Base-by-base conservation (phyloP, 805 yeast species). In the Clavispora phyllophila region DNA sequence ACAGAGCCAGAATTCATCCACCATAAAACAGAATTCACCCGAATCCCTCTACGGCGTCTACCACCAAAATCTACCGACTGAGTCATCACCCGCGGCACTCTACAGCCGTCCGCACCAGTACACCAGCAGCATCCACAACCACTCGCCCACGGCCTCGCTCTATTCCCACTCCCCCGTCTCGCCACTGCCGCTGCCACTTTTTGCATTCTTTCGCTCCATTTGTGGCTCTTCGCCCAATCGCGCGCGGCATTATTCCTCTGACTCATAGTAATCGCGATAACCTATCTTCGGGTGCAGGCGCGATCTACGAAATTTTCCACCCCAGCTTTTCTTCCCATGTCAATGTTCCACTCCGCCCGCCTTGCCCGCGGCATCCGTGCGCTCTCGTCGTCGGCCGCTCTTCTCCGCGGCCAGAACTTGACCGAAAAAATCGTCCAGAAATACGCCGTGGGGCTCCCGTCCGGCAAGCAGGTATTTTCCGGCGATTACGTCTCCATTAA, bases 381-480 rank as follows among this genome's bases (percentile, higher is more conserved):
- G 39, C 29, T 53, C 49, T 24, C 54, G 53, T 9, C 63, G 31
- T 41, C 55, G 6, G 45, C 49, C 15, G 31, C 38, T 15, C 45
- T 42, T 18, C 42, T 36, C 19, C 49, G 70, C 34, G 82, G 82
- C 17, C 99, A 93, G 66, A 93, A 90, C 57, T 65, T 91, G 55
- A 90, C 97, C 19, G 99, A 93, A 68, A 93, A 93, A 67, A 88
- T 95, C 46, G 96, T 89, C 9, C 99, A 93, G 62, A 79, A 78
- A 56, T 91, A 87, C 61, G 95, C 98, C 3, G 95, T 90, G 9
- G 95, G 91, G 3, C 63, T 87, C 36, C 79, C 93, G 18, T 57
- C 72, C n/a, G 82, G 79, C 24, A 91, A 93, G 61, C 60, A 70
- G 42, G 96, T 93, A 28, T 81, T 73, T 55, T 75, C 87, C 37